Evolutionary conservation across 768 basidiomycete species (phyloP).

Genomic region (Phlebiopsis gigantea): DNA sequence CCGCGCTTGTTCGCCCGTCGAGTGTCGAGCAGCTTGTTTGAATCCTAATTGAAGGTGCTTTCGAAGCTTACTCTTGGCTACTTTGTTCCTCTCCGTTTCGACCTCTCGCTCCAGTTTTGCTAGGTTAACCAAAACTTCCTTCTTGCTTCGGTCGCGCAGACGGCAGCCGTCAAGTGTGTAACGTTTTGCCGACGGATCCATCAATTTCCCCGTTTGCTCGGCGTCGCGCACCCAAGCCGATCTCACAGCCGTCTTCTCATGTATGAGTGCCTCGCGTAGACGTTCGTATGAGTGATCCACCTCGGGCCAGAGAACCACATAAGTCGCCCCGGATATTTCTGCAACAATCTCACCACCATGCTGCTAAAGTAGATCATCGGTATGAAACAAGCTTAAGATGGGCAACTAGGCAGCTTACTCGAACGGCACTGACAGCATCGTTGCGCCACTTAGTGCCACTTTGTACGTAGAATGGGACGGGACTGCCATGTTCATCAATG

Average conservation of each 20-base stretch:
- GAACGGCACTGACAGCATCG: slow-evolving; percentile 47
- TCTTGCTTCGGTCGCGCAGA: neutral
- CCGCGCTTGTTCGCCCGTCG: neutral
- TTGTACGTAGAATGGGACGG: neutral
- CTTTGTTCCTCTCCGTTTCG: neutral
- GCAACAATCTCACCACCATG: slow-evolving; percentile 57
- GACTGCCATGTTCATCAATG: neutral
- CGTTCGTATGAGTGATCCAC: slow-evolving; percentile 49
- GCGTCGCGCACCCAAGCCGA: slow-evolving; percentile 14
- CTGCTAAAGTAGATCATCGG: slow-evolving; percentile 40
- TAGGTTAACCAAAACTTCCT: neutral
- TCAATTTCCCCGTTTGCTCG: slow-evolving; percentile 11
- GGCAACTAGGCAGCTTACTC: slow-evolving; percentile 45
- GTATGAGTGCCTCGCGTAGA: slow-evolving; percentile 28
- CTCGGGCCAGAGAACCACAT: slow-evolving; percentile 48
- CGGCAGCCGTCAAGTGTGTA: slow-evolving; percentile 12
- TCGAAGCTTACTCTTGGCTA: neutral
- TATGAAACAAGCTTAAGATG: neutral
- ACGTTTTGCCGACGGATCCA: slow-evolving; percentile 8
- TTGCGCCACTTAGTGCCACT: neutral
- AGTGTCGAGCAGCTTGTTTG: too few species aligned
- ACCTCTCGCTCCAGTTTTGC: neutral
- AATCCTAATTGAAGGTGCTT: neutral
- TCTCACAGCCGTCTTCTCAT: slow-evolving; percentile 41
- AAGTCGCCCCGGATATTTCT: slow-evolving; percentile 53